phyloP scores from a whole-genome alignment of 2,329 filamentous ascomycete species.

The Rhynchosporium secalis region DNA sequence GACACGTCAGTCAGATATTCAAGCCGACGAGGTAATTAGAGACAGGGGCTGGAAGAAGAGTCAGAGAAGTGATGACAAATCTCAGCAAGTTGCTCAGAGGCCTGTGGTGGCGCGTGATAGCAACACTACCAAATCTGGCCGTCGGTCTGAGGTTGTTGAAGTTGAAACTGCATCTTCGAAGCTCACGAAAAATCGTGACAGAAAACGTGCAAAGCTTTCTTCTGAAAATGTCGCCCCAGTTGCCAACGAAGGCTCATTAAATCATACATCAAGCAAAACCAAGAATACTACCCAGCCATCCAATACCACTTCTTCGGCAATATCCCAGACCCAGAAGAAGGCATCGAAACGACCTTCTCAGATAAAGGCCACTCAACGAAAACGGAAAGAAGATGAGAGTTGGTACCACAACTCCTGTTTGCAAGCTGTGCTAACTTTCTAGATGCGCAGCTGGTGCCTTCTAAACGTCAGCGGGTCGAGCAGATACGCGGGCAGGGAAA shows the following conservation, averaged over 20 bases:
- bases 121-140: constrained; percentile 9
- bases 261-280: constrained; percentile 3
- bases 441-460: constrained; percentile 9
- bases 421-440: constrained; percentile 1
- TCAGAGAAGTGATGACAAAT: not conserved
- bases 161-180: constrained; percentile 31
- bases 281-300: constrained; percentile 14
- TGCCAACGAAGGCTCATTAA: constrained; percentile 3
- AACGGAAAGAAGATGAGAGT: constrained; percentile 23
- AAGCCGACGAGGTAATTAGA: constrained; percentile 2
- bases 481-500: constrained; percentile 14
- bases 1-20: constrained; percentile 17
- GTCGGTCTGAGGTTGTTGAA: constrained; percentile 18
- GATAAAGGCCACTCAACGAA: constrained; percentile 14
- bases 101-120: constrained; percentile 2
- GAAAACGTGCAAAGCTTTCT: constrained; percentile 3
- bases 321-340: constrained; percentile 15
- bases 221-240: not conserved
- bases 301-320: constrained; percentile 4
- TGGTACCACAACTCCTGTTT: not conserved
- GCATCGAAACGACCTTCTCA: constrained; percentile 11
- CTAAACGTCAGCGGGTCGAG: constrained; percentile 20
- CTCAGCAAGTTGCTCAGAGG: not conserved
- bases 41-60: not conserved
- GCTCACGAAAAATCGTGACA: constrained; percentile 22